A percentile compares a stretch with the other conserved stretches of the same genome.
Evolutionary conservation across 495 filamentous ascomycete species (phyloP).

Genomic region (Parathielavia hyrcaniae): DNA sequence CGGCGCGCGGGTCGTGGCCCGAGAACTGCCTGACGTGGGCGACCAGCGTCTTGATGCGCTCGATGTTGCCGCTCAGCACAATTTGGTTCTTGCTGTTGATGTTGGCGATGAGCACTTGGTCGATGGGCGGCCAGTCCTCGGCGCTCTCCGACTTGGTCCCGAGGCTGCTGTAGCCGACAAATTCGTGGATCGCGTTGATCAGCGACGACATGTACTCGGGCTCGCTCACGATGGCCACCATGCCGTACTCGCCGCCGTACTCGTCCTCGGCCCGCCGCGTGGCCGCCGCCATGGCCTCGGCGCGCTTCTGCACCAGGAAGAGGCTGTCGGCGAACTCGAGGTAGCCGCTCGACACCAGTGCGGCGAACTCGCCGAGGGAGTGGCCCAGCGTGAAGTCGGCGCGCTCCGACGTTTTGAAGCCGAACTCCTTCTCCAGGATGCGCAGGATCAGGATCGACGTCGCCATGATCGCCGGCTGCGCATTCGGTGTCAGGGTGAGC

Average conservation of each 20-base stretch:
- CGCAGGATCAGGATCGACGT: conserved; percentile 85
- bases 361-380: conserved; percentile 92
- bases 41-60: conserved; percentile 75
- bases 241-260: conserved; percentile 75
- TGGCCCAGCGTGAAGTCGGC: conserved; percentile 84
- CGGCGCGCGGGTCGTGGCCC: conserved; percentile 86
- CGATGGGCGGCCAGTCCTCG: conserved; percentile 61
- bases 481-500: conserved; percentile 76
- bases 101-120: conserved; percentile 89
- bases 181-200: conserved; percentile 69
- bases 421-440: conserved; percentile 79
- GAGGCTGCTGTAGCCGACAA: conserved; percentile 60
- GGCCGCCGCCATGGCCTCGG: conserved; percentile 77
- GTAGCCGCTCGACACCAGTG: conserved; percentile 75
- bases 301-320: conserved; percentile 67
- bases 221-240: conserved; percentile 89
- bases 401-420: conserved; percentile 59
- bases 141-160: conserved; percentile 61
- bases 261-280: conserved; percentile 55
- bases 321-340: conserved; percentile 72
- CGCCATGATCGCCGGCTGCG: conserved; percentile 94
- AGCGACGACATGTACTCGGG: conserved; percentile 60
- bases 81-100: conserved; percentile 96
- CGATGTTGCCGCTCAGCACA: conserved; percentile 82
- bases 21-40: conserved; percentile 86